These are phyloP conservation scores for Kazachstania viticola DNA, from an alignment of 805 yeast genomes.

Conservation along the genomic window DNA sequence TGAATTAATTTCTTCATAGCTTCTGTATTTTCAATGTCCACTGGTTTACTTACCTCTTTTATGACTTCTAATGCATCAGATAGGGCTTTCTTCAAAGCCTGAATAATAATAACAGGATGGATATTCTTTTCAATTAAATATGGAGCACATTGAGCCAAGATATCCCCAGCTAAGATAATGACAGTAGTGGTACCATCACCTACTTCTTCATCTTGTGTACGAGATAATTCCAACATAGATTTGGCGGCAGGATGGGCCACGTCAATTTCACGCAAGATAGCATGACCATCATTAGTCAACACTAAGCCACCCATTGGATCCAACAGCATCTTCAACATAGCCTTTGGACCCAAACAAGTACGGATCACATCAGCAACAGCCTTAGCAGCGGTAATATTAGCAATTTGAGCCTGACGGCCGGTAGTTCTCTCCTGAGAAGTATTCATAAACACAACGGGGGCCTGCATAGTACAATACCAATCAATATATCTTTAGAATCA, in stretches of 20 bases:
- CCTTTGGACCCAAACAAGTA: conserved; percentile 97
- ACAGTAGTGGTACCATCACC: conserved; percentile 99
- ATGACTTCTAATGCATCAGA: conserved; percentile 84
- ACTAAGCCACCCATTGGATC: conserved; percentile 95
- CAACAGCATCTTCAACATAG: conserved; percentile 93
- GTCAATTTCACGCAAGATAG: conserved; percentile 92
- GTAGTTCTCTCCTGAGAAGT: conserved; percentile 87
- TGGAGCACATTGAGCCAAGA: conserved; percentile 88
- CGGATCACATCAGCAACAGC: conserved; percentile 96
- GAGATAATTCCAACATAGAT: conserved; percentile 90
- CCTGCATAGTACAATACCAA: too few relatives aligned
- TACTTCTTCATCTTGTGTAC: conserved; percentile 97
- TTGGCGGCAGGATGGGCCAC: conserved; percentile 98
- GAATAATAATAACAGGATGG: conserved; percentile 93
- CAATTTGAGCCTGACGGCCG: conserved; percentile 93
- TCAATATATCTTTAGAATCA: too few relatives aligned
- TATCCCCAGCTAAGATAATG: conserved; percentile 93
- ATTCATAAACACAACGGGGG: conserved; percentile 77
- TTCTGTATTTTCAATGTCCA: conserved; percentile 70
- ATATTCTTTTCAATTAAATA: conserved; percentile 82
- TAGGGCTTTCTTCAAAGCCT: conserved; percentile 84
- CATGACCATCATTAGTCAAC: conserved; percentile 96
- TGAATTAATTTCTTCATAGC: conserved; percentile 80
- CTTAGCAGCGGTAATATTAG: conserved; percentile 98
- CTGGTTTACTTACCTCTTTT: conserved; percentile 69